phyloP scores from a whole-genome alignment of 345 rosid genomes.

The Stellera chamaejasme region DNA sequence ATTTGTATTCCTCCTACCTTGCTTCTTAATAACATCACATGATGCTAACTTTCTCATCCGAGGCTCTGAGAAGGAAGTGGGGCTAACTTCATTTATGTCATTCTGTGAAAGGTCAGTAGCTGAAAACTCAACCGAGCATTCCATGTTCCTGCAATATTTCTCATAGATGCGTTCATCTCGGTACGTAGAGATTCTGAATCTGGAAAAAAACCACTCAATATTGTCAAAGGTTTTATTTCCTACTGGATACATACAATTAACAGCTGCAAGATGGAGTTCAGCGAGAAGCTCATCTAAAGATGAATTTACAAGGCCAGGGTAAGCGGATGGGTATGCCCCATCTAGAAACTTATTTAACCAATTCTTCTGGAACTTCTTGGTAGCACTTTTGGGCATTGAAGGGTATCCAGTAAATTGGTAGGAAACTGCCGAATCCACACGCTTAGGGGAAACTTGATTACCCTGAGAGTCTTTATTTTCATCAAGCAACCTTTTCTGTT shows the following conservation, averaged over 20 bases:
- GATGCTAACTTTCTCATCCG: conserved; percentile 11
- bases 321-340: conserved; percentile 27
- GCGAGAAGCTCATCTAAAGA: conserved; percentile 49
- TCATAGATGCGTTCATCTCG: conserved; percentile 58
- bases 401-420: conserved; percentile 39
- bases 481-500: conserved; percentile 14
- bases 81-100: conserved; percentile 1
- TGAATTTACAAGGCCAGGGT: conserved; percentile 34
- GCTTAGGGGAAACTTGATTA: conserved; percentile 17
- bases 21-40: conserved; percentile 20
- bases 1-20: conserved; percentile 21
- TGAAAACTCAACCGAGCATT: conserved; percentile 32
- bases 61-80: conserved; percentile 6
- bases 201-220: conserved; percentile 74
- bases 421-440: conserved; percentile 9
- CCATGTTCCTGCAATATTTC: conserved; percentile 43
- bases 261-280: conserved; percentile 45
- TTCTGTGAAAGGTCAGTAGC: conserved; percentile 8
- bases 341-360: conserved; percentile 43
- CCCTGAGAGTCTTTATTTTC: conserved; percentile 20
- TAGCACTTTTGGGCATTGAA: conserved; percentile 36
- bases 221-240: conserved; percentile 33
- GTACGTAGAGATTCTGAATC: conserved; percentile 58
- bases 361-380: conserved; percentile 47
- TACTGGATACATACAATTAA: conserved; percentile 34